These are phyloP conservation scores for Chrysochromulina parva DNA, from an alignment of 78 protist genomes.

Conservation along the genomic window DNA sequence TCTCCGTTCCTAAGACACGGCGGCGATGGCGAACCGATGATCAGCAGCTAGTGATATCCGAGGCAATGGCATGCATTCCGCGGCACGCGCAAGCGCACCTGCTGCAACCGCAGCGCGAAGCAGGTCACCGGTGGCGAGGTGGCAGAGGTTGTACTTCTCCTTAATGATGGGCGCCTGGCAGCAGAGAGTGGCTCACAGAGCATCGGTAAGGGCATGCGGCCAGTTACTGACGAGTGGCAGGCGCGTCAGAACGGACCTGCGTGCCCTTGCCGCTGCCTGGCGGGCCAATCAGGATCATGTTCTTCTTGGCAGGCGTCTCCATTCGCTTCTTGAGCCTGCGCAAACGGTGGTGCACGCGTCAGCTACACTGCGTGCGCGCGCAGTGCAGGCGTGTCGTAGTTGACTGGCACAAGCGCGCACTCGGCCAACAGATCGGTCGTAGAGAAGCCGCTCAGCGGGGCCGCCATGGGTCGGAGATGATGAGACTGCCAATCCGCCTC, in stretches of 20 bases:
- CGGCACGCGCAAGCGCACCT: constrained; percentile 49
- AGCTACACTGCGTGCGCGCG: too few species aligned
- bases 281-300: constrained; percentile 24
- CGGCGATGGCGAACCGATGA: background rate
- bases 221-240: background rate
- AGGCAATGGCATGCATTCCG: background rate
- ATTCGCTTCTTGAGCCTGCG: background rate
- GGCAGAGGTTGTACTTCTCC: constrained; percentile 72
- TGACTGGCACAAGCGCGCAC: too few species aligned
- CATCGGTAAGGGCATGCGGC: background rate
- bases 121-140: constrained; percentile 95
- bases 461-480: background rate
- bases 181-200: constrained; percentile 32
- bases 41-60: background rate
- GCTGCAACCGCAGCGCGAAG: constrained; percentile 91
- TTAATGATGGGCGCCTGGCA: constrained; percentile 60
- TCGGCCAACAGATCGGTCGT: background rate
- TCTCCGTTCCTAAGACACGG: background rate
- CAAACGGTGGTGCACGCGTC: too few species aligned
- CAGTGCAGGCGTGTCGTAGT: too few species aligned
- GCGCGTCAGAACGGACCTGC: background rate
- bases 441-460: background rate
- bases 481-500: too few species aligned
- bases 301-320: background rate
- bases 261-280: constrained; percentile 27